phyloP scores from a whole-genome alignment of 257 asterid species.

The Penstemon davidsonii region DNA sequence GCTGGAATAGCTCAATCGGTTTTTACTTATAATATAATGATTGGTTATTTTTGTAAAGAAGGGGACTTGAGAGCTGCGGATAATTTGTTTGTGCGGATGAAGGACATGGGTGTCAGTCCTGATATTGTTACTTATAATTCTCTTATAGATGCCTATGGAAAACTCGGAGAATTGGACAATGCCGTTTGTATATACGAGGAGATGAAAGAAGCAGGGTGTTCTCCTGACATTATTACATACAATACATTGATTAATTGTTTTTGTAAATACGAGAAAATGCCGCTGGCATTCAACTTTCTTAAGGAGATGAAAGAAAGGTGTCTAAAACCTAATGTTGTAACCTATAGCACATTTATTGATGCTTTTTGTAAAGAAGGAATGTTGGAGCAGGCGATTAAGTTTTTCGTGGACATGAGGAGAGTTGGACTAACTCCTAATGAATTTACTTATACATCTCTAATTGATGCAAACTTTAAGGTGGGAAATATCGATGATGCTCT shows the following conservation, averaged over 20 bases:
- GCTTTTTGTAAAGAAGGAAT: slow-evolving; percentile 90
- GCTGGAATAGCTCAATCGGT: slow-evolving; percentile 64
- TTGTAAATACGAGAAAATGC: slow-evolving; percentile 67
- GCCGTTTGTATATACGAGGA: slow-evolving; percentile 61
- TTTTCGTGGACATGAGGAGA: slow-evolving; percentile 84
- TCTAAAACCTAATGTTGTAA: slow-evolving; percentile 74
- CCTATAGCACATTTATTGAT: slow-evolving; percentile 87
- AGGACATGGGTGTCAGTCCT: slow-evolving; percentile 55
- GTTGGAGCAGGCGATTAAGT: slow-evolving; percentile 74
- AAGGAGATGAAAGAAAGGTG: slow-evolving; percentile 70
- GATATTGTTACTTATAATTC: slow-evolving; percentile 84
- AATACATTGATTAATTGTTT: slow-evolving; percentile 87
- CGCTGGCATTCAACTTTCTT: slow-evolving; percentile 59
- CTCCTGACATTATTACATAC: slow-evolving; percentile 76
- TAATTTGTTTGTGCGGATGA: slow-evolving; percentile 65
- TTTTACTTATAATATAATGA: slow-evolving; percentile 76
- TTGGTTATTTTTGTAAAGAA: slow-evolving; percentile 67
- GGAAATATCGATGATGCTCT: slow-evolving; percentile 64
- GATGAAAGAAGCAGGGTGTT: slow-evolving; percentile 66
- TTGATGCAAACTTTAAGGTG: slow-evolving; percentile 75
- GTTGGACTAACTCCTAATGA: slow-evolving; percentile 83
- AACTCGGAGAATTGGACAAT: slow-evolving; percentile 58
- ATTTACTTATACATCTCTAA: slow-evolving; percentile 73
- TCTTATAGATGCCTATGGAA: slow-evolving; percentile 79
- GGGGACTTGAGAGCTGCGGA: slow-evolving; percentile 66